Base-by-base conservation (phyloP, 495 filamentous ascomycete genomes). In the Tuber calosporum region DNA sequence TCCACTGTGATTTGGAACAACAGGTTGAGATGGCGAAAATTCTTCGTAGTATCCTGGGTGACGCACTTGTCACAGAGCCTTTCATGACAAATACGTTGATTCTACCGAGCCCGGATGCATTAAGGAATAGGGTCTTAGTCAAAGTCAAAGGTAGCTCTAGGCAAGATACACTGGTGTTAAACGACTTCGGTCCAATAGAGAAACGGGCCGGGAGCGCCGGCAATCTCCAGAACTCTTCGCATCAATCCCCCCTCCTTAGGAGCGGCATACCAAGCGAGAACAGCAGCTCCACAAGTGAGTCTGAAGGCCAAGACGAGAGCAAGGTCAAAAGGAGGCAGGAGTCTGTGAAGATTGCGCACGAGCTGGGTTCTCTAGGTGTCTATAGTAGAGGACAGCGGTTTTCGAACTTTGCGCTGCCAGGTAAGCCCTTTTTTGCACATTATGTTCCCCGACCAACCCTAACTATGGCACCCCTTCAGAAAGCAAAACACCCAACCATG, bases 361-460 rank as follows among this genome's bases (percentile, higher is more conserved):
- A 88, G 7, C 86, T 99, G 17, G 95, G 93, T 4, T 89, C 92
- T 69, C 86, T 99, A 37, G 95, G 93, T 38, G 90, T 98, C 1
- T 98, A 97, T 79, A 92, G 91, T 70, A 88, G 88, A 67, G 95
- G 95, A 34, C 88, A 96, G 81, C 96, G 94, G 77, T 96, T 93
- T 83, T 72, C 74, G 41, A 82, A 82, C 43, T 82, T 82, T 78
- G 73, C 80, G 30, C 73, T 82, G 9, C 80, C 80, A 67, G 80
- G 80, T 82, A 74, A 69, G 80, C 41, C 67, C 48, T 43, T 26
- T 26, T 26, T 41, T 53, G n/a, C 19, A 34, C 58, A 39, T 62
- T 34, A n/a, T 26, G 30, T 19, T 41, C 48, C 48, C 48, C 48
- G 41, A 58, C 58, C n/a, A 15, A 45, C 66, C 36, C 68, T 70